A percentile compares a stretch with the other conserved stretches of the same genome.
Evolutionary conservation across 2,329 filamentous ascomycete species (phyloP).

Genomic region (Ascochyta clinopodiicola): DNA sequence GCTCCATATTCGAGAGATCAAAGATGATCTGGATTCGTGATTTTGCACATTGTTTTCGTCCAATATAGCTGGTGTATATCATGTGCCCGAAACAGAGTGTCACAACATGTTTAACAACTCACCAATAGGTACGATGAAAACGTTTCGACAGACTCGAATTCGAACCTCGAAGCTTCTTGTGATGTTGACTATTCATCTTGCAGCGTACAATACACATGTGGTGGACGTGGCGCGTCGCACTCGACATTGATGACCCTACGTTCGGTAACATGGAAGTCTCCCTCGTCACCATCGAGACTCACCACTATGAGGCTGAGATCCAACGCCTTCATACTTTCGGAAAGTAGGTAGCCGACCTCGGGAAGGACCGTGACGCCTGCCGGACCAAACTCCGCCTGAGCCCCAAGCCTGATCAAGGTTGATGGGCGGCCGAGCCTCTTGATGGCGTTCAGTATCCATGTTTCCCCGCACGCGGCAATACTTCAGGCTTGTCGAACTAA

Average conservation of each 20-base stretch:
- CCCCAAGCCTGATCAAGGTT: constrained; percentile 9
- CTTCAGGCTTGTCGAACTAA: neutral
- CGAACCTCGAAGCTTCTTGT: too few relatives aligned
- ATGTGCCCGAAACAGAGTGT: too few relatives aligned
- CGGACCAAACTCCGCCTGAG: constrained; percentile 11
- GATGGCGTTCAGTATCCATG: constrained; percentile 4
- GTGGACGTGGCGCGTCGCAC: too few relatives aligned
- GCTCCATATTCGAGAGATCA: too few relatives aligned
- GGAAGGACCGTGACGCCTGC: constrained; percentile 7
- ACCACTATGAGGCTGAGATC: constrained; percentile 1
- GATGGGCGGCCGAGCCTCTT: constrained; percentile 5
- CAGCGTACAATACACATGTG: too few relatives aligned
- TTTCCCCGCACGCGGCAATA: constrained; percentile 6
- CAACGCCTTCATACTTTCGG: neutral
- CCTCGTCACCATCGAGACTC: neutral
- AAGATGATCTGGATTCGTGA: too few relatives aligned
- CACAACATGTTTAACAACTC: too few relatives aligned
- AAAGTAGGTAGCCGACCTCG: neutral
- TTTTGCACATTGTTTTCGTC: too few relatives aligned
- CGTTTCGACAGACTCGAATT: too few relatives aligned
- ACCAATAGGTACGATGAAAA: too few relatives aligned
- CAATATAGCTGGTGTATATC: too few relatives aligned
- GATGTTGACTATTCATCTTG: too few relatives aligned
- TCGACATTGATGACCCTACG: neutral
- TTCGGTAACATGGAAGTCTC: neutral